A percentile compares a stretch with the other conserved stretches of the same genome.
These are phyloP conservation scores for Cytospora mali DNA, from an alignment of 2,329 filamentous ascomycete genomes.

Conservation along the genomic window DNA sequence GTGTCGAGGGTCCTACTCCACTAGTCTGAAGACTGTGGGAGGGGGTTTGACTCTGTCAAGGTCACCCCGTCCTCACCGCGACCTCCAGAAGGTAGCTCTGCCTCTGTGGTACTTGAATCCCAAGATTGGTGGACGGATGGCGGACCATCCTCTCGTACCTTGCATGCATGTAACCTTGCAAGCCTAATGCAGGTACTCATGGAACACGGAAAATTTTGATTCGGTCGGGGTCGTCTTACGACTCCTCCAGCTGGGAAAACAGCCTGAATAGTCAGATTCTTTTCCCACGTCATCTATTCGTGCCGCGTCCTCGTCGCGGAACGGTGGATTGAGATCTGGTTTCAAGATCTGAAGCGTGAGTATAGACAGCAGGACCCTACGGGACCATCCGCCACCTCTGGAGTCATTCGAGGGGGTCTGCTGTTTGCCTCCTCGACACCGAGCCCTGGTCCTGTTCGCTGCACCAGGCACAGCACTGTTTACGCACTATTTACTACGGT, in stretches of 20 bases:
- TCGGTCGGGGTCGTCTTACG: conserved; percentile 14
- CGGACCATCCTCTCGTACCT: conserved; percentile 18
- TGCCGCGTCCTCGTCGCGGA: not conserved
- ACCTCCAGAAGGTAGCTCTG: conserved; percentile 9
- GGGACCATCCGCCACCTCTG: conserved; percentile 17
- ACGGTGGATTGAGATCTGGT: conserved; percentile 15
- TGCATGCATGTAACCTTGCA: conserved; percentile 21
- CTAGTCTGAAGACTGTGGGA: conserved; percentile 17
- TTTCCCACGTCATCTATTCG: not conserved
- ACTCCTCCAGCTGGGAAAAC: conserved; percentile 8
- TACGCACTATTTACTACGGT: conserved; percentile 4
- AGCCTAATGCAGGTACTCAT: conserved; percentile 24
- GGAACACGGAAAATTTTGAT: conserved; percentile 15
- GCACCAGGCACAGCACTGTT: conserved; percentile 11
- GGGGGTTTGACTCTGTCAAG: conserved; percentile 20
- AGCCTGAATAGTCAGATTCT: not conserved
- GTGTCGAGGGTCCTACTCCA: conserved; percentile 12
- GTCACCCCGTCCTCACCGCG: conserved; percentile 25
- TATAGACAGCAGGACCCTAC: conserved; percentile 12
- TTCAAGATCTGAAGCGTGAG: conserved; percentile 23
- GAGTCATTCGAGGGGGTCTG: conserved; percentile 21
- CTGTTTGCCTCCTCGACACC: conserved; percentile 10
- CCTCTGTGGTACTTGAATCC: conserved; percentile 8
- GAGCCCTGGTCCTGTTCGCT: conserved; percentile 5
- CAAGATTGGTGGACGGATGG: conserved; percentile 10